A percentile compares a stretch with the other conserved stretches of the same genome.
Conservation (phyloP, 495 filamentous ascomycete genomes). For the Xylaria cubensis region DNA sequence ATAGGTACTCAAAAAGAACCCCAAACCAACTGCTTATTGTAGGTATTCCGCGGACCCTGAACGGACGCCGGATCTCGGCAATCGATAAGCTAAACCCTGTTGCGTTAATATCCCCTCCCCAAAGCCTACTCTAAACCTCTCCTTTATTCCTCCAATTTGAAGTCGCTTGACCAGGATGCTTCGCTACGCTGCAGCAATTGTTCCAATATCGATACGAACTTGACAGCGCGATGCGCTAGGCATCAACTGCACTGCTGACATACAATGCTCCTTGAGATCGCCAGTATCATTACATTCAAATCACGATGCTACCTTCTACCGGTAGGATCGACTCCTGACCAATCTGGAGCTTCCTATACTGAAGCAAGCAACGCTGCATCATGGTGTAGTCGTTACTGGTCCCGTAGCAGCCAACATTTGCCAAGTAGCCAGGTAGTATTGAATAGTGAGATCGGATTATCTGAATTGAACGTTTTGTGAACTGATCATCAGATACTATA, state of each 20-base stretch:
- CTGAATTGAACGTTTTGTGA: neutral
- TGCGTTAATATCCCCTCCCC: neutral
- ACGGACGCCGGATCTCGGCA: constrained; percentile 20
- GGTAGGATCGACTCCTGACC: constrained; percentile 11
- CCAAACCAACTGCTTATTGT: neutral
- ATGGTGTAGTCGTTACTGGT: neutral
- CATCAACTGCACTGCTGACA: neutral
- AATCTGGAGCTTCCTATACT: constrained; percentile 12
- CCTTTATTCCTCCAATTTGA: constrained; percentile 9
- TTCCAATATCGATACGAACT: neutral
- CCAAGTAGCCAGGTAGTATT: constrained; percentile 16
- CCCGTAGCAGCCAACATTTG: neutral
- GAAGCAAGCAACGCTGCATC: neutral
- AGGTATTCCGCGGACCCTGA: neutral
- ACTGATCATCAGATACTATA: neutral
- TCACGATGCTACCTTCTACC: neutral
- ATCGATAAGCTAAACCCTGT: constrained; percentile 18
- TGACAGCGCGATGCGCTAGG: neutral
- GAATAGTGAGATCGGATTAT: neutral
- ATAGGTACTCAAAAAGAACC: constrained; percentile 3
- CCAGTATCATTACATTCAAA: constrained; percentile 7
- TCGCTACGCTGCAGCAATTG: neutral
- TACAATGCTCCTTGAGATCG: constrained; percentile 6
- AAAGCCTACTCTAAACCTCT: neutral
- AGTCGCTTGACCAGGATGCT: neutral